phyloP scores from a whole-genome alignment of 257 asterid genomes.

The Solanum microdontum region DNA sequence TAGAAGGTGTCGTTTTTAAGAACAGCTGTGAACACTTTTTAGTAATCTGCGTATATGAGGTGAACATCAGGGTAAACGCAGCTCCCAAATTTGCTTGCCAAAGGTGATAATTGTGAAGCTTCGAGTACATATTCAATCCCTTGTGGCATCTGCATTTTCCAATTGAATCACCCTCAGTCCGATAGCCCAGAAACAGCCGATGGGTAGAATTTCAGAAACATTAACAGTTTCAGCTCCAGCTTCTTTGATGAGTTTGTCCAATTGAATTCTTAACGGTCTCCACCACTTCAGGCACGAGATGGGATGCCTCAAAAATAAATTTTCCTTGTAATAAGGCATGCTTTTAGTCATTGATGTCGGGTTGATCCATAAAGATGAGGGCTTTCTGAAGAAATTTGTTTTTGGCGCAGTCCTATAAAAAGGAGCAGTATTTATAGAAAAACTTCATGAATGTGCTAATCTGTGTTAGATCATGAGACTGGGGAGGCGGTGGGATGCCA shows the following conservation, averaged over 20 bases:
- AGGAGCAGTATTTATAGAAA: too few species aligned
- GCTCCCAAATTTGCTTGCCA: neutral
- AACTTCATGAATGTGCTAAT: neutral
- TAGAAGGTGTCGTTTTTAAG: neutral
- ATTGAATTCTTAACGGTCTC: neutral
- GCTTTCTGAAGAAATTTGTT: too few species aligned
- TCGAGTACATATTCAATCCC: neutral
- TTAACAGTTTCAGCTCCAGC: neutral
- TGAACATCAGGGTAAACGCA: neutral
- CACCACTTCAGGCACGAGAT: neutral
- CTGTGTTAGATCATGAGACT: too few species aligned
- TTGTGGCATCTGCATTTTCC: neutral
- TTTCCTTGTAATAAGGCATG: neutral
- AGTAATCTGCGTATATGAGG: neutral
- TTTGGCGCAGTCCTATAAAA: too few species aligned
- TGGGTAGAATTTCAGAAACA: neutral
- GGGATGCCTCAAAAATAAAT: neutral
- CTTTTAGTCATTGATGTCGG: neutral
- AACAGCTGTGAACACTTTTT: neutral
- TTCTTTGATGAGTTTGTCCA: neutral
- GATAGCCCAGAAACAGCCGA: neutral
- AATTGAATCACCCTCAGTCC: neutral
- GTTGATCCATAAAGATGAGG: neutral
- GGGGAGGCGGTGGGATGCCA: too few species aligned
- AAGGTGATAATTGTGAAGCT: neutral